Conservation (phyloP, 441 rosid genomes). For the Populus trichocarpa region DNA sequence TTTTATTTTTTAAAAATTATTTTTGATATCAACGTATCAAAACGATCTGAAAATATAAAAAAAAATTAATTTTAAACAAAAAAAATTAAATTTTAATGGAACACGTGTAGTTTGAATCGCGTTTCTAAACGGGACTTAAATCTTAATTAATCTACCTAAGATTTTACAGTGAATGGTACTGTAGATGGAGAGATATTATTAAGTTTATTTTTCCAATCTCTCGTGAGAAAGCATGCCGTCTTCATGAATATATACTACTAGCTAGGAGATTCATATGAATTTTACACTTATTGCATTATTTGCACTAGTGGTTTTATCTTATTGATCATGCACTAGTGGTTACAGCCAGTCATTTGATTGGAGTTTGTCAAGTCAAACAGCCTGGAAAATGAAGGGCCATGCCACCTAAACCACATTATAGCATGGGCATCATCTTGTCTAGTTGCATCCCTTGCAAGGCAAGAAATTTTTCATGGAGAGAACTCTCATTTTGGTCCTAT, state of each 20-base stretch:
- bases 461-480: background rate
- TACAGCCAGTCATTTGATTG: no score
- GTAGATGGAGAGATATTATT: no score
- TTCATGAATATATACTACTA: background rate
- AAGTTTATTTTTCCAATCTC: background rate
- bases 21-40: rapidly evolving
- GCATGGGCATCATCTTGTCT: background rate
- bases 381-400: background rate
- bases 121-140: no score
- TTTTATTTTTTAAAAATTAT: no score
- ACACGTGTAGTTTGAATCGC: rapidly evolving
- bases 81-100: no score
- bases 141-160: no score
- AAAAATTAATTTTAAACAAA: no score
- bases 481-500: background rate
- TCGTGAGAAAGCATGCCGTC: background rate
- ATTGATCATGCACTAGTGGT: no score
- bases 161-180: no score
- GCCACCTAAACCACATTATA: background rate
- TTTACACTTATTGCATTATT: background rate
- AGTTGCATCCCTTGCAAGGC: background rate
- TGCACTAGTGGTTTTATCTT: background rate
- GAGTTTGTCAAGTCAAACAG: background rate
- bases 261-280: background rate
- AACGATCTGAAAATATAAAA: no score